Conservation (phyloP, 345 rosid genomes). For the Rubroshorea leprosula region DNA sequence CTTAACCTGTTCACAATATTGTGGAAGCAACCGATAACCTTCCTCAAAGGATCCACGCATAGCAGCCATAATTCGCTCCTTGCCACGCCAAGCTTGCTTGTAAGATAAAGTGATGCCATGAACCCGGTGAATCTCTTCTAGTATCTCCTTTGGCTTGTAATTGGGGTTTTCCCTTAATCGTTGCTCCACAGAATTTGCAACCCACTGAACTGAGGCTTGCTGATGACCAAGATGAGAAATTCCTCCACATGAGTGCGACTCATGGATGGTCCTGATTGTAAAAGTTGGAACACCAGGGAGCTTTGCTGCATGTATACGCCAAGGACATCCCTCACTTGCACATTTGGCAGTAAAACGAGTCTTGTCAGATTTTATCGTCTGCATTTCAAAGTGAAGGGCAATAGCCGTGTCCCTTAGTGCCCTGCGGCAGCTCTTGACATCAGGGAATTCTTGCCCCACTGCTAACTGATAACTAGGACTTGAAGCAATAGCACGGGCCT, state of each 20-base stretch:
- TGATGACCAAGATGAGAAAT: constrained; percentile 95
- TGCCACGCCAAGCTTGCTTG: constrained; percentile 99
- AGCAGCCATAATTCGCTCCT: constrained; percentile 93
- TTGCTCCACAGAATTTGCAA: constrained; percentile 89
- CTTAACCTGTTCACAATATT: constrained; percentile 84
- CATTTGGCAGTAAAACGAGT: constrained; percentile 97
- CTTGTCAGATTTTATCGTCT: constrained; percentile 96
- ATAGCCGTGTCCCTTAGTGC: constrained; percentile 94
- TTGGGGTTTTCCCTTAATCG: constrained; percentile 90
- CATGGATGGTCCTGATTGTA: constrained; percentile 89
- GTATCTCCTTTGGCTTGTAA: constrained; percentile 92
- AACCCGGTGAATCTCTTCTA: constrained; percentile 91
- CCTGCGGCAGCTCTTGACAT: constrained; percentile 92
- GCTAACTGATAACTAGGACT: constrained; percentile 50
- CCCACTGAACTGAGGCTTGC: constrained; percentile 99
- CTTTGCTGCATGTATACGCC: constrained; percentile 98
- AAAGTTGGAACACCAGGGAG: constrained; percentile 97
- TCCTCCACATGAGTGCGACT: constrained; percentile 85
- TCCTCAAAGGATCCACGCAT: constrained; percentile 99
- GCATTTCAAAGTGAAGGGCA: constrained; percentile 96
- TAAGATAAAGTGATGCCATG: constrained; percentile 93
- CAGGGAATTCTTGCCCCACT: constrained; percentile 97
- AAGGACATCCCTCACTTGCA: constrained; percentile 94
- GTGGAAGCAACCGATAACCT: constrained; percentile 92
- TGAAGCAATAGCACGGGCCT: constrained; percentile 52